A percentile compares a stretch with the other conserved stretches of the same genome.
Conservation (phyloP, 2,329 filamentous ascomycete genomes). For the Cadophora luteo-olivacea region DNA sequence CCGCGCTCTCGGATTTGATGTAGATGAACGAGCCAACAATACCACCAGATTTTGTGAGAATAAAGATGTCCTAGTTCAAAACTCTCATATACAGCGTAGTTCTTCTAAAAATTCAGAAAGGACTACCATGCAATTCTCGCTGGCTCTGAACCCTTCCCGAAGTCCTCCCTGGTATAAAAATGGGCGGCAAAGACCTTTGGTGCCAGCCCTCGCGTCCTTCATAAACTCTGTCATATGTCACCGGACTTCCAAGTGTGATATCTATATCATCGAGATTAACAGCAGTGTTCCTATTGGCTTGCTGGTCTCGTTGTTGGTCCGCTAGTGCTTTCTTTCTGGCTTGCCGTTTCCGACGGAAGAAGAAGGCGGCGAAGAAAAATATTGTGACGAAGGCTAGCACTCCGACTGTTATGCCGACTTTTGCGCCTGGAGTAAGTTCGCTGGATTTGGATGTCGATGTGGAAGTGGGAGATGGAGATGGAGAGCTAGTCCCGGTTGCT, state of each 20-base stretch:
- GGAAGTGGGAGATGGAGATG: not conserved
- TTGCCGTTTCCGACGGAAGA: conserved; percentile 1
- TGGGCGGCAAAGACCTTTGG: not conserved
- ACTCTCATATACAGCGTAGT: too few species aligned
- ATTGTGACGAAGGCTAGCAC: not conserved
- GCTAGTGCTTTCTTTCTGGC: not conserved
- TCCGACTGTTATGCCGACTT: conserved; percentile 9
- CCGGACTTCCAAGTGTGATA: conserved; percentile 5
- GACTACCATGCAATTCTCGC: conserved; percentile 3
- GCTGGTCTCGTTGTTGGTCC: not conserved
- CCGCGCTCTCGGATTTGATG: conserved; percentile 17
- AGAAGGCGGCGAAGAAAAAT: not conserved
- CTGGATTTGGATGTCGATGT: not conserved
- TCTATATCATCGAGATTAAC: conserved; percentile 1
- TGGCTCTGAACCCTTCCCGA: not conserved
- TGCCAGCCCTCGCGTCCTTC: conserved; percentile 7
- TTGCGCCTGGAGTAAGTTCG: not conserved
- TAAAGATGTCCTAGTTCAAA: too few species aligned
- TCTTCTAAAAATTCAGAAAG: too few species aligned
- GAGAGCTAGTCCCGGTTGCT: not conserved
- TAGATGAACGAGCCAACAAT: conserved; percentile 33
- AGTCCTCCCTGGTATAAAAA: not conserved
- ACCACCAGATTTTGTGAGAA: conserved; percentile 31
- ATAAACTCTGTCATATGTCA: conserved; percentile 6
- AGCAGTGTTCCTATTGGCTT: not conserved